Base-by-base conservation (phyloP, 202 grass and related monocot species). In the Bolboschoenoplectus hybrid region DNA sequence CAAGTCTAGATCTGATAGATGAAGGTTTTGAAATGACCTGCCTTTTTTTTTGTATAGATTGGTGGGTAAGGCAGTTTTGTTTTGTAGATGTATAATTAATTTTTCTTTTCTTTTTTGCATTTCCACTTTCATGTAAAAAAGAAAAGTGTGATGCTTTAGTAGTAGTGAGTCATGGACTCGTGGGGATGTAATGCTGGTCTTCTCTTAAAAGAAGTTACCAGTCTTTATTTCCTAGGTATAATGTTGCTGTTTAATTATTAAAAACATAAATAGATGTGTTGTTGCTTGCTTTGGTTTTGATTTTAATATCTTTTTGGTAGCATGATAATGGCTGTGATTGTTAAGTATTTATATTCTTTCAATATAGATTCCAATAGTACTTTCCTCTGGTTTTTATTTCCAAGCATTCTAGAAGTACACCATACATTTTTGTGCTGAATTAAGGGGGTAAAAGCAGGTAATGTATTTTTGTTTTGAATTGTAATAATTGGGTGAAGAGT, bases 51-150 rank as follows among this genome's bases (percentile, higher is more conserved):
- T 60, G 53, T 60, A 19, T 80, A 80, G 53, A 55, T 80, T 43
- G 53, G 32, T 6, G 3, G 75, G 1, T 40, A 74, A 51, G 46
- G 36, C 75, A 80, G 14, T 80, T 80, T 80, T 61, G 75, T 20
- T 80, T 8, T 80, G 75, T 80, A 60, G 16, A 60, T 80, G 10
- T 61, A 41, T 80, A 58, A 79, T 60, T 41, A 4, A 5, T 12
- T 74, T 34, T 38, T 8, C 9, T 9, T 40, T 19, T 79, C 3
- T 7, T 1, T 4, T 80, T 10, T 39, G 38, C 5, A 14, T 39
- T 16, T 39, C 12, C 4, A 80, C 52, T 43, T 80, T 20, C 35
- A 19, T n/a, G 52, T 80, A 36, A 60, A 79, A 26, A 80, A 19
- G 7, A 40, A 51, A 80, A 60, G 75, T 43, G 38, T 34, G 75